These are phyloP conservation scores for Aristolochia californica DNA, from an alignment of 164 flowering plant genomes.

Conservation along the genomic window DNA sequence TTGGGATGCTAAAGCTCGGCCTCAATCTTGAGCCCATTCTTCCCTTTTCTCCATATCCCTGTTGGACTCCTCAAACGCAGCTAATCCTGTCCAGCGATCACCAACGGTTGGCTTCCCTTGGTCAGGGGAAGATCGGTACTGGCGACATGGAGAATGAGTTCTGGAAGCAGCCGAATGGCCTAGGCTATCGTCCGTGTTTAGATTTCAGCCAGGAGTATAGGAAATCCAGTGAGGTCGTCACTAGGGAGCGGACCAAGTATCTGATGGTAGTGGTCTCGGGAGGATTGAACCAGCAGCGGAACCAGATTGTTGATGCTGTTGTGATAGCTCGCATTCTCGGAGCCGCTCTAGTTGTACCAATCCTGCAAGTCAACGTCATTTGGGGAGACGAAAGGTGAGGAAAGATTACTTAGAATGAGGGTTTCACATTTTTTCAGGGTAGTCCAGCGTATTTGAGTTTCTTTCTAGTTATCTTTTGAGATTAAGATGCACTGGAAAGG, in stretches of 20 bases:
- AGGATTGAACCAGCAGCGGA: conserved; percentile 95
- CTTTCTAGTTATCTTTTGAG: too few species aligned
- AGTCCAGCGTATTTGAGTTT: background rate
- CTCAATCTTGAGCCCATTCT: conserved; percentile 28
- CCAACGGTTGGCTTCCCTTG: background rate
- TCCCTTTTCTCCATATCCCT: conserved; percentile 41
- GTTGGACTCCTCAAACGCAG: conserved; percentile 10
- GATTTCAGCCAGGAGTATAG: conserved; percentile 47
- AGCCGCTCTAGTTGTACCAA: conserved; percentile 84
- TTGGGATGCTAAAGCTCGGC: conserved; percentile 41
- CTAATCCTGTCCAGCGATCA: background rate
- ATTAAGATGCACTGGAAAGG: too few species aligned
- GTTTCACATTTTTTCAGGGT: too few species aligned
- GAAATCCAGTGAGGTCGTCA: conserved; percentile 24
- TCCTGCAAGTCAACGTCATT: conserved; percentile 85
- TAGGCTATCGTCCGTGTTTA: conserved; percentile 75
- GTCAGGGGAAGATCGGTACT: background rate
- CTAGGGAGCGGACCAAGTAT: conserved; percentile 52
- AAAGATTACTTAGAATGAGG: too few species aligned
- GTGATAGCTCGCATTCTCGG: conserved; percentile 95
- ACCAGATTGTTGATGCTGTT: conserved; percentile 97
- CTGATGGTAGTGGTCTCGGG: conserved; percentile 90
- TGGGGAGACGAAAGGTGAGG: conserved; percentile 96
- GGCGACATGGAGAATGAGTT: conserved; percentile 22
- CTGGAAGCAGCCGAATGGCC: conserved; percentile 83